These are phyloP conservation scores for Termitomyces sp. DNA, from an alignment of 768 basidiomycete species.

Conservation along the genomic window DNA sequence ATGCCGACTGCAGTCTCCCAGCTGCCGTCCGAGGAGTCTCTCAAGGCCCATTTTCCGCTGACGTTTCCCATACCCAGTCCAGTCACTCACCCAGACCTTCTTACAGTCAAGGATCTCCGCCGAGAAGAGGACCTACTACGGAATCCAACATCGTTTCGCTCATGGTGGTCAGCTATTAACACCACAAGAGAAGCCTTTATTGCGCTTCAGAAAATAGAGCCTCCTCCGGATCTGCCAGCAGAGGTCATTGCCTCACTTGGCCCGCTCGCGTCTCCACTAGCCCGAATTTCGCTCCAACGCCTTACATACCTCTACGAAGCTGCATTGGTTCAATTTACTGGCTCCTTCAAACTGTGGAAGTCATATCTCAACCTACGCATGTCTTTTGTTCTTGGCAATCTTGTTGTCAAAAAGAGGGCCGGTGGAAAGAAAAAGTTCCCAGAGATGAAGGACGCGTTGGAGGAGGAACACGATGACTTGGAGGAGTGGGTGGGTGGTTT, in stretches of 20 bases:
- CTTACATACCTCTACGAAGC: slow-evolving; percentile 93
- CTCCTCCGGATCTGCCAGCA: slow-evolving; percentile 42
- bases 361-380: slow-evolving; percentile 83
- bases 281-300: slow-evolving; percentile 77
- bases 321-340: slow-evolving; percentile 83
- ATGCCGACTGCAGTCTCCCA: slow-evolving; percentile 61
- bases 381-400: slow-evolving; percentile 82
- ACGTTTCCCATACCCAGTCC: slow-evolving; percentile 85
- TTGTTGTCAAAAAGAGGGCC: slow-evolving; percentile 66
- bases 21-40: slow-evolving; percentile 44
- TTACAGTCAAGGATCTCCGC: slow-evolving; percentile 73
- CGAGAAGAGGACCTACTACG: slow-evolving; percentile 93
- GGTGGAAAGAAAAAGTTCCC: slow-evolving; percentile 92
- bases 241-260: slow-evolving; percentile 67
- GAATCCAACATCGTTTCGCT: slow-evolving; percentile 87
- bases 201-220: slow-evolving; percentile 57
- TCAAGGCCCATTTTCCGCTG: slow-evolving; percentile 70
- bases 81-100: slow-evolving; percentile 69
- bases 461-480: slow-evolving; percentile 77
- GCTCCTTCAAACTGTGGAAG: slow-evolving; percentile 95
- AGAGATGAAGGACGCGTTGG: slow-evolving; percentile 86
- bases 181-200: slow-evolving; percentile 66
- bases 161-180: slow-evolving; percentile 90
- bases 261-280: slow-evolving; percentile 69
- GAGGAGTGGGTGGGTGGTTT: slow-evolving; percentile 86